Conservation (phyloP, 495 filamentous ascomycete genomes). For the Penicillium riverlandense region DNA sequence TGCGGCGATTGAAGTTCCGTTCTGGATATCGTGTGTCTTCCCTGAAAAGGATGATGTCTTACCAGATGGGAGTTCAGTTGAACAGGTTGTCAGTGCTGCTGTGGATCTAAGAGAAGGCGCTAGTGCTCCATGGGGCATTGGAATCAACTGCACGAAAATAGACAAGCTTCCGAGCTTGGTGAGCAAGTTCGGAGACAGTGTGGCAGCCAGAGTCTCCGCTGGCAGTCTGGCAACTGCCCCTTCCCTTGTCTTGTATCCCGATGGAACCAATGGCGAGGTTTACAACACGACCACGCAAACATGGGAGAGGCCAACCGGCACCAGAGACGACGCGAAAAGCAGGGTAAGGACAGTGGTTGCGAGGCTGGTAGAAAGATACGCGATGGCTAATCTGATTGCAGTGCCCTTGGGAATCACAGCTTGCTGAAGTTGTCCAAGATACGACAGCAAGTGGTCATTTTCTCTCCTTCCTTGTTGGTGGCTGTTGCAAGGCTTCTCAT, state of each 20-base stretch:
- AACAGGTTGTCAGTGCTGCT: constrained; percentile 22
- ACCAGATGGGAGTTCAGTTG: constrained; percentile 27
- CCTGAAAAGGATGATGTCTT: constrained; percentile 43
- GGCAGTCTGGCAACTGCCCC: constrained; percentile 29
- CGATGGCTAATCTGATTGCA: constrained; percentile 9
- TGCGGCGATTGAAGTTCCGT: constrained; percentile 20
- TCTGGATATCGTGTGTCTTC: constrained; percentile 60
- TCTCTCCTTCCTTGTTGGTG: constrained; percentile 47
- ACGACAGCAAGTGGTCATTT: constrained; percentile 39
- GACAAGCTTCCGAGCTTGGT: constrained; percentile 43
- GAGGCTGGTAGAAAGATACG: too few species aligned
- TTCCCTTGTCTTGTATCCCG: constrained; percentile 56
- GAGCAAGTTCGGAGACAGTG: constrained; percentile 32
- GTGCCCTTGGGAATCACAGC: constrained; percentile 44
- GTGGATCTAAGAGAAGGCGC: constrained; percentile 10
- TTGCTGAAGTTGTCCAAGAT: constrained; percentile 25
- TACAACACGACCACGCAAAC: constrained; percentile 55
- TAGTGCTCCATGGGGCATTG: constrained; percentile 50
- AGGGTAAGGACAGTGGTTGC: not conserved
- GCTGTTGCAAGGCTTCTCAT: constrained; percentile 53
- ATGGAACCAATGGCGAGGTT: constrained; percentile 58
- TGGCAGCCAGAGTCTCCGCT: constrained; percentile 19
- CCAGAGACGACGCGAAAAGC: not conserved
- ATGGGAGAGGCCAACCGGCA: constrained; percentile 40
- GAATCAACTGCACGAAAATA: constrained; percentile 61